phyloP scores from a whole-genome alignment of 2,329 filamentous ascomycete genomes.

The Leptodontidium sp. region DNA sequence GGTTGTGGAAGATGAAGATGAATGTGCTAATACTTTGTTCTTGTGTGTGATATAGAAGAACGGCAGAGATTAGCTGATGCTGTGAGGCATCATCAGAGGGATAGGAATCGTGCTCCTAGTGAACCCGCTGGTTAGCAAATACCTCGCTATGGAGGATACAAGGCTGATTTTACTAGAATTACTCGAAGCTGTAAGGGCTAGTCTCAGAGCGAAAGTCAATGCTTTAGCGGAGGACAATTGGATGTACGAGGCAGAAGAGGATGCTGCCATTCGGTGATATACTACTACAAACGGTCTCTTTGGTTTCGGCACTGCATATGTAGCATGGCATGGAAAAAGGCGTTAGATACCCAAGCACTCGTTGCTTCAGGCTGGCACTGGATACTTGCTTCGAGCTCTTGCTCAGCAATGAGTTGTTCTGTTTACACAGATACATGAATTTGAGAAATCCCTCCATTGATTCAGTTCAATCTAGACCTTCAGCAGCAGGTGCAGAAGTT shows the following conservation, averaged over 20 bases:
- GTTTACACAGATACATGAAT: neutral
- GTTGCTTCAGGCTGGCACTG: conserved; percentile 19
- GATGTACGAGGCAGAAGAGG: conserved; percentile 77
- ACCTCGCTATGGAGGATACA: neutral
- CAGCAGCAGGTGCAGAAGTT: conserved; percentile 58
- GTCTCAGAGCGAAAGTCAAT: conserved; percentile 75
- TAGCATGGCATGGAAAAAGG: conserved; percentile 14
- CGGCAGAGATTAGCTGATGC: conserved; percentile 67
- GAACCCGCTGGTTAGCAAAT: conserved; percentile 68
- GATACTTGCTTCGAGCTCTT: conserved; percentile 26
- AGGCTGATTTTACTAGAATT: conserved; percentile 61
- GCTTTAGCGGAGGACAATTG: conserved; percentile 84
- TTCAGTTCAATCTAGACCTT: conserved; percentile 63
- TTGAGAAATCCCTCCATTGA: conserved; percentile 6
- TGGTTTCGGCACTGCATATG: conserved; percentile 23
- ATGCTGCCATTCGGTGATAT: conserved; percentile 32
- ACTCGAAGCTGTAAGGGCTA: conserved; percentile 72
- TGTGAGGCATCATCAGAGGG: conserved; percentile 67
- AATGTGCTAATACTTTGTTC: conserved; percentile 32
- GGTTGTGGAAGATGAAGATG: conserved; percentile 22
- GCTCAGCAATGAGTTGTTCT: neutral
- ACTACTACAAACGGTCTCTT: neutral
- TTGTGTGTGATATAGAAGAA: conserved; percentile 55
- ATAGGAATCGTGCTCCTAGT: conserved; percentile 62
- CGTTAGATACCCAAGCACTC: conserved; percentile 39